Conservation (phyloP, 257 asterid species). For the Avicennia marina region DNA sequence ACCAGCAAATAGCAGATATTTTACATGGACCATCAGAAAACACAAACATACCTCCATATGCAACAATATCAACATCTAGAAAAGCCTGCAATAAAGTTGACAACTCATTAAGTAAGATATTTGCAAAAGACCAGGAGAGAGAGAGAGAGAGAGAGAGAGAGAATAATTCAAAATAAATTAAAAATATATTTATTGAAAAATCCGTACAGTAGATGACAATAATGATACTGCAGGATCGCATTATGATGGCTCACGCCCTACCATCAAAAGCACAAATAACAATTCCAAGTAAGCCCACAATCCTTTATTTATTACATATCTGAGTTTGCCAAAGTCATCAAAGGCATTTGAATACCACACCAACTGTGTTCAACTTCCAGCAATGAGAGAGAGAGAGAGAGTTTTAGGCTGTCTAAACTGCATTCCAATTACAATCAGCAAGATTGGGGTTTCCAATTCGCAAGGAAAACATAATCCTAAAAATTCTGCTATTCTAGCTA, state of each 20-base stretch:
- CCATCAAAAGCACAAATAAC: neutral
- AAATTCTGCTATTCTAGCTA: neutral
- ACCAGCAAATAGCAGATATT: slow-evolving; percentile 11
- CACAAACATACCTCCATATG: slow-evolving; percentile 78
- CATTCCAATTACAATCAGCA: neutral
- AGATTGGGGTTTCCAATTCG: neutral
- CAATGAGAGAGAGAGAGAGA: neutral
- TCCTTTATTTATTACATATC: neutral
- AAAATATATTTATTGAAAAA: neutral
- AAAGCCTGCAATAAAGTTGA: slow-evolving; percentile 54
- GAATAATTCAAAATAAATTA: neutral
- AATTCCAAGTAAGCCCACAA: neutral
- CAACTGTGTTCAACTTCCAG: no score
- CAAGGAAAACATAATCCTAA: neutral
- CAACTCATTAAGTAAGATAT: neutral
- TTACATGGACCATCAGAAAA: slow-evolving; percentile 3
- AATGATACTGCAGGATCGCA: neutral
- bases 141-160: neutral
- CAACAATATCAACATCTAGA: slow-evolving; percentile 81
- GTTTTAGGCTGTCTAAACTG: neutral
- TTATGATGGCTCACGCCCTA: neutral
- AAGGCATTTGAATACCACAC: no score
- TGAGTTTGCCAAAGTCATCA: neutral
- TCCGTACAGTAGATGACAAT: neutral
- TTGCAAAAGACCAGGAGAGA: neutral